These are phyloP conservation scores for Cnidoscolus chayamansa DNA, from an alignment of 441 rosid genomes.

Conservation along the genomic window DNA sequence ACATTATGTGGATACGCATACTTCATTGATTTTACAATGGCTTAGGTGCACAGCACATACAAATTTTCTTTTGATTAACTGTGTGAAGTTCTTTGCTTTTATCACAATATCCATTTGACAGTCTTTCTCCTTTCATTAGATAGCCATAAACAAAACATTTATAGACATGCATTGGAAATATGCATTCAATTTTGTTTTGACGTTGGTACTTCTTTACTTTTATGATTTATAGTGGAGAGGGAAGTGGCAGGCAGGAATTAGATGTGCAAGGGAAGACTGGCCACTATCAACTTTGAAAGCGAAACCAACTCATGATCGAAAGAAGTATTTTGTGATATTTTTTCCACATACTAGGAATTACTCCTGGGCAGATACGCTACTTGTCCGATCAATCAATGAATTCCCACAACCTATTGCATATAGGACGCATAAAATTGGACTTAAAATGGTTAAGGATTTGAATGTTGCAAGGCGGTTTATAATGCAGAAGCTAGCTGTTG, in stretches of 20 bases:
- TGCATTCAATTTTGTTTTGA: constrained; percentile 20
- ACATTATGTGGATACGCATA: neutral
- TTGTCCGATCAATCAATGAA: constrained; percentile 69
- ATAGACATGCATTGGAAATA: neutral
- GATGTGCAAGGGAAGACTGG: constrained; percentile 93
- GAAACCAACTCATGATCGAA: constrained; percentile 91
- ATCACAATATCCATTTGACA: neutral
- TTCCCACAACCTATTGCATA: constrained; percentile 89
- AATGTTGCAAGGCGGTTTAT: constrained; percentile 74
- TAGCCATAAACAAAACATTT: neutral
- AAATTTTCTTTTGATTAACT: constrained; percentile 2
- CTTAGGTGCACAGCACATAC: constrained; percentile 1
- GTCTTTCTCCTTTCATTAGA: neutral
- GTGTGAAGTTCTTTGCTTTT: neutral
- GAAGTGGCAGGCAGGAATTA: constrained; percentile 95
- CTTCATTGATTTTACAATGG: neutral
- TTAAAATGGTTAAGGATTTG: constrained; percentile 83
- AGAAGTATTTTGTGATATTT: constrained; percentile 82
- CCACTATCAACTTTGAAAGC: constrained; percentile 88
- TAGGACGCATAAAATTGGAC: constrained; percentile 68
- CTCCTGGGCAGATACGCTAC: constrained; percentile 98
- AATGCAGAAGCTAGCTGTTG: constrained; percentile 82
- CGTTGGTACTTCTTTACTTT: constrained; percentile 26
- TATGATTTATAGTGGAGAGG: constrained; percentile 87
- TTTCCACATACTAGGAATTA: constrained; percentile 93